Percentiles rank a stretch among this genome's conserved stretches.
Conservation (phyloP, 495 filamentous ascomycete genomes). For the Xylaria scruposa region DNA sequence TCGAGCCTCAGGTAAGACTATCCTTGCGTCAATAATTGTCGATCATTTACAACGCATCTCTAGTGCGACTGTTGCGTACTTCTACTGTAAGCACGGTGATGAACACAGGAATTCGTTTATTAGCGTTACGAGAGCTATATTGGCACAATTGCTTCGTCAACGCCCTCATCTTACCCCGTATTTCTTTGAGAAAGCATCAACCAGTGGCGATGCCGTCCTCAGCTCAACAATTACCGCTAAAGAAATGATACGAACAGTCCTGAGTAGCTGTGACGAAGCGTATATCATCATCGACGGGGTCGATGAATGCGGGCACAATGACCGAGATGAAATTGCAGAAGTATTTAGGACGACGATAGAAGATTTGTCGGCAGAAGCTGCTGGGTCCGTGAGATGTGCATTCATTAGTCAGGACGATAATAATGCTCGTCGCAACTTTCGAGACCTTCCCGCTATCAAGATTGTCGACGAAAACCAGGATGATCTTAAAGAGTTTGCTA, state of each 20-base stretch:
- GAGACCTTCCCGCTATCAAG: not conserved
- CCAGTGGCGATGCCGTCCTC: constrained; percentile 33
- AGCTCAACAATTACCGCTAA: constrained; percentile 23
- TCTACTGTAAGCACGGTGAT: constrained; percentile 47
- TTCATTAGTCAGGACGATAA: constrained; percentile 15
- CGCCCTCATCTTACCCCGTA: constrained; percentile 35
- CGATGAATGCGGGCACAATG: constrained; percentile 44
- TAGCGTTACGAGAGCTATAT: constrained; percentile 37
- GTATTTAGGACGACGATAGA: constrained; percentile 28
- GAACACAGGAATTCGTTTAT: constrained; percentile 35
- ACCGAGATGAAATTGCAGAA: constrained; percentile 33
- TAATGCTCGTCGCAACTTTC: not conserved
- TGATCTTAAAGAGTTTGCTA: constrained; percentile 1
- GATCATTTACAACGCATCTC: not conserved
- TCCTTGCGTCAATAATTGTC: constrained; percentile 10
- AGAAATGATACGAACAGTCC: constrained; percentile 27
- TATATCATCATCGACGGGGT: constrained; percentile 51
- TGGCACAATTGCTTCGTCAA: constrained; percentile 43
- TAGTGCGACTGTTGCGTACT: constrained; percentile 33
- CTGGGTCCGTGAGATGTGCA: not conserved
- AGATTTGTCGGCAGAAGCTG: constrained; percentile 5
- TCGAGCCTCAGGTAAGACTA: not conserved
- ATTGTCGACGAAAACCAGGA: not conserved
- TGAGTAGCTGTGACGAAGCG: constrained; percentile 29
- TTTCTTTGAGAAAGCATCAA: constrained; percentile 38